phyloP scores from a whole-genome alignment of 148 eudicot genomes.

The Chenopodium berlandieri region DNA sequence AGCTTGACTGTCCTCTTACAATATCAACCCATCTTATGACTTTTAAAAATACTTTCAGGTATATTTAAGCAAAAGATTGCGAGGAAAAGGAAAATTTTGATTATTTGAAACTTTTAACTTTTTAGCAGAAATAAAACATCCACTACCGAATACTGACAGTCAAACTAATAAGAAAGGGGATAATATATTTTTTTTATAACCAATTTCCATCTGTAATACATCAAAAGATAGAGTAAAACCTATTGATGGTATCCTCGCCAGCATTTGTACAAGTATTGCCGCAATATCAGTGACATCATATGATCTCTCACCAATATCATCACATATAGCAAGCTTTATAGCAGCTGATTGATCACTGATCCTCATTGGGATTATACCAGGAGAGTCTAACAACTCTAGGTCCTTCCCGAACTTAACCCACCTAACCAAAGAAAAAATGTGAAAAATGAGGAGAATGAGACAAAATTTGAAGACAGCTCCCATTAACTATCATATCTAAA shows the following conservation, averaged over 20 bases:
- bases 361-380: slow-evolving; percentile 97
- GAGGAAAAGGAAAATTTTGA: background rate
- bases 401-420: slow-evolving; percentile 95
- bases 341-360: slow-evolving; percentile 92
- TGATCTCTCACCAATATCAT: slow-evolving; percentile 97
- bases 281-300: slow-evolving; percentile 85
- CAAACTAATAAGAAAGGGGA: background rate
- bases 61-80: too few species aligned
- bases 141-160: background rate
- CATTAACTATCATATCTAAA: background rate
- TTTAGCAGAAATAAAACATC: background rate
- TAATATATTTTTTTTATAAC: background rate
- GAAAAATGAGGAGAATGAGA: slow-evolving; percentile 2
- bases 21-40: background rate
- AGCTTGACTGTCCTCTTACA: slow-evolving; percentile 9
- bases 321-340: slow-evolving; percentile 97
- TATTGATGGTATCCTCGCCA: slow-evolving; percentile 70
- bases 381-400: slow-evolving; percentile 89
- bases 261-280: slow-evolving; percentile 81
- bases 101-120: background rate
- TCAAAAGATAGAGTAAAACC: slow-evolving; percentile 44
- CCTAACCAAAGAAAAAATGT: slow-evolving; percentile 38
- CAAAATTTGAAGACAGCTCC: background rate
- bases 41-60: too few species aligned
- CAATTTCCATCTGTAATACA: background rate